Evolutionary conservation across 2,329 filamentous ascomycete species (phyloP).

Genomic region (Pleurostoma richardsiae): DNA sequence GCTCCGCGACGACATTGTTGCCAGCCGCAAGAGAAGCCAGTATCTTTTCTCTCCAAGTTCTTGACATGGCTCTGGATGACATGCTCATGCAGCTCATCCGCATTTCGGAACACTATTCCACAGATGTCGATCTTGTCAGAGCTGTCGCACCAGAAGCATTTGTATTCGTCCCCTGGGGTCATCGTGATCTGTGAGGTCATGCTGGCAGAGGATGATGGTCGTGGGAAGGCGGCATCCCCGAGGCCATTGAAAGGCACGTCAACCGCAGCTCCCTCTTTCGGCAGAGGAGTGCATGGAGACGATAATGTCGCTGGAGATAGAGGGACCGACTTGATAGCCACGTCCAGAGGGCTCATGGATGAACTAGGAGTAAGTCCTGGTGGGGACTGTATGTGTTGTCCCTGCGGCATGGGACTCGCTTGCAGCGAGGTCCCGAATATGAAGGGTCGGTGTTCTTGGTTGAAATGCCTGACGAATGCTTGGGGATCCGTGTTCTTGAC

Average conservation of each 20-base stretch:
- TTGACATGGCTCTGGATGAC: constrained; percentile 46
- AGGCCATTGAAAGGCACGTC: background rate
- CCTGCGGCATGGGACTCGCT: background rate
- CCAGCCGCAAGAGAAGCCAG: constrained; percentile 53
- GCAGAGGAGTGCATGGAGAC: background rate
- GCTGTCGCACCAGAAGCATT: constrained; percentile 23
- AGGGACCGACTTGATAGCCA: background rate
- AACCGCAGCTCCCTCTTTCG: background rate
- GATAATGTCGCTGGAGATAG: background rate
- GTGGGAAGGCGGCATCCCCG: background rate
- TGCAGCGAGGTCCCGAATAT: background rate
- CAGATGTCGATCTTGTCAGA: constrained; percentile 14
- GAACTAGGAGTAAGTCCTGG: background rate
- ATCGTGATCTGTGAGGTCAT: constrained; percentile 3
- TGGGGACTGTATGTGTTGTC: background rate
- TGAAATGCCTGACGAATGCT: constrained; percentile 17
- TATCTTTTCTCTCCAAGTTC: constrained; percentile 32
- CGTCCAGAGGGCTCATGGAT: background rate
- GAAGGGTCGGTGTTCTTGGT: constrained; percentile 15
- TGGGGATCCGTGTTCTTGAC: constrained; percentile 14
- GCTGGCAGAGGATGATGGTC: background rate
- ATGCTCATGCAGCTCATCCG: constrained; percentile 50
- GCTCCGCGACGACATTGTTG: constrained; percentile 44
- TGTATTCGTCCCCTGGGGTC: constrained; percentile 12
- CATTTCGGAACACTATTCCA: constrained; percentile 28